Evolutionary conservation across 257 asterid genomes (phyloP), one percentile per base, ranked within the genome.

Genomic region (Salvia hispanica): DNA sequence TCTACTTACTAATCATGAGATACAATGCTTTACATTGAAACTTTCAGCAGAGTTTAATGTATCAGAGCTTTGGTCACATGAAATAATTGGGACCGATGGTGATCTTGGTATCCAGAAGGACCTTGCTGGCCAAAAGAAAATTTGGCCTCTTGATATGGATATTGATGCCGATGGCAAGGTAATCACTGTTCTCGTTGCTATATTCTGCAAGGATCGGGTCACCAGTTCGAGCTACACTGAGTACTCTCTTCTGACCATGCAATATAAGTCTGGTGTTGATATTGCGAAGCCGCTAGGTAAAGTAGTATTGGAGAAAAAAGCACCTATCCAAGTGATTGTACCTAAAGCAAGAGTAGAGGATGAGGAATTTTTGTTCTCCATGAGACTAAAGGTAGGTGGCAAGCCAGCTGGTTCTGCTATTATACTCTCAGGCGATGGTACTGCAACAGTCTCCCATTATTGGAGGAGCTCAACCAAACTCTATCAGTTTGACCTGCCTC

Each of bases 301-400:
- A 69, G 81, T 76, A 50, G 71, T 92, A 74, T 79, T 90, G 84
- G 98, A 92, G 82, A 88, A 84, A 71, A 90, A 85, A 71, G 92
- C 93, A 48, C 90, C 94, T 18, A 78, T 81, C 80, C 97, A 86
- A 82, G 98, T 92, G 70, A 90, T 92, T 76, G 81, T 90, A 76
- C 97, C 97, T 62, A 92, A 92, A 88, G 98, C 96, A 71, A 84
- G 96, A 74, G 90, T 86, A 55, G 98, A 92, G 78, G 96, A 81
- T 43, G 97, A 92, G 74, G 96, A 92, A 40, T 79, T 82, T 70
- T 81, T 92, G 74, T 92, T 92, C 77, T 92, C 90, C 31, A 92
- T 92, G 95, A 86, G 88, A 79, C 66, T 90, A 64, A 92, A 81
- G 72, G 78, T 85, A 44, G 98, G 98, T 66, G 98, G 98, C 40